Evolutionary conservation across 257 asterid genomes (phyloP).

Genomic region (Ballota nigra): DNA sequence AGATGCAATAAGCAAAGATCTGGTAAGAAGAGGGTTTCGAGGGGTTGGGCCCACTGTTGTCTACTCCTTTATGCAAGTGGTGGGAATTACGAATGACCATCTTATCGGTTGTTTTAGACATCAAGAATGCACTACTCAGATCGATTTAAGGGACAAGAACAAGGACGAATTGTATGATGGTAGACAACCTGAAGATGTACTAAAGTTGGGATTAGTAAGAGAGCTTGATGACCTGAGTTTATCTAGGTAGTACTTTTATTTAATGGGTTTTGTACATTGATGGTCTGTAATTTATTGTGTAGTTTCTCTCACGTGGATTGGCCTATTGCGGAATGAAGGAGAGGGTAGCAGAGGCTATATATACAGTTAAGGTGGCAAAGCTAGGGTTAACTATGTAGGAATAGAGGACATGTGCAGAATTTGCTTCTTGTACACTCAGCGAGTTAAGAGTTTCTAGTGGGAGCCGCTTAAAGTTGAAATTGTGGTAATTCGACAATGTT

Average conservation of each 20-base stretch:
- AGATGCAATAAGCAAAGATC: conserved; percentile 76
- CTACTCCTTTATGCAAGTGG: conserved; percentile 86
- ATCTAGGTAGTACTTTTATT: conserved; percentile 38
- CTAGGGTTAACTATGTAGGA: background rate
- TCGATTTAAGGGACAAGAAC: conserved; percentile 38
- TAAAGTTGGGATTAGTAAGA: conserved; percentile 48
- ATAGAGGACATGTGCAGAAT: background rate
- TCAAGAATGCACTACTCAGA: conserved; percentile 47
- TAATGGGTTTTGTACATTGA: background rate
- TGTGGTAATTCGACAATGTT: background rate
- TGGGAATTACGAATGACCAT: conserved; percentile 81
- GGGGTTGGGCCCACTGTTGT: conserved; percentile 83
- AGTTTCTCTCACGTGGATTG: conserved; percentile 23
- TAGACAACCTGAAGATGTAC: conserved; percentile 43
- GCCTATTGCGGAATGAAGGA: background rate
- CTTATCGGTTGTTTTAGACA: conserved; percentile 73
- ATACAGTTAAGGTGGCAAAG: background rate
- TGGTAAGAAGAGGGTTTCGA: conserved; percentile 73
- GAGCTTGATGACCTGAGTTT: conserved; percentile 57
- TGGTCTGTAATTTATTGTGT: conserved; percentile 31
- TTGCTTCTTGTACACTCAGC: background rate
- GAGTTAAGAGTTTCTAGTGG: background rate
- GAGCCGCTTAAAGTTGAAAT: background rate
- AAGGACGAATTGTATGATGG: conserved; percentile 34
- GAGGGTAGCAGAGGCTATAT: background rate